Conservation (phyloP, 805 yeast species). For the Barnettozyma populi region DNA sequence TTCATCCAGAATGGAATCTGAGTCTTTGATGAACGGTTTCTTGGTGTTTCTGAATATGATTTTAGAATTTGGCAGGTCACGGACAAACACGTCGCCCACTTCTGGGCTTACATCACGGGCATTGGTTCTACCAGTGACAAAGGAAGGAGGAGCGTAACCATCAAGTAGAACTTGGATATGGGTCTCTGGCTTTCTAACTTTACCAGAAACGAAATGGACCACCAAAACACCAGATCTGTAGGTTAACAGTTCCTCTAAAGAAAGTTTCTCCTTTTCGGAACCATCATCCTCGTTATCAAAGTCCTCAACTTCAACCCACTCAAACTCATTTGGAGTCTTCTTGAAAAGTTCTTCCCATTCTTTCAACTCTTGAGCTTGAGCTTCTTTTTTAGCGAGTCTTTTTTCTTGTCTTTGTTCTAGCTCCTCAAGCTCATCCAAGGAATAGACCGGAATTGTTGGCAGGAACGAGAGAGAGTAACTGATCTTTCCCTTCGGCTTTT, state of each 20-base stretch:
- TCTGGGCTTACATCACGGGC: slow-evolving; percentile 42
- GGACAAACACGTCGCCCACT: slow-evolving; percentile 55
- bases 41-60: slow-evolving; percentile 53
- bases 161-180: slow-evolving; percentile 59
- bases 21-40: slow-evolving; percentile 40
- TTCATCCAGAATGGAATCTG: slow-evolving; percentile 48
- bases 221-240: slow-evolving; percentile 60
- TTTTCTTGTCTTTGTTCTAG: slow-evolving; percentile 38
- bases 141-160: slow-evolving; percentile 56
- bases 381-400: slow-evolving; percentile 31
- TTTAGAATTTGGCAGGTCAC: slow-evolving; percentile 63
- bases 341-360: slow-evolving; percentile 46
- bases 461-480: slow-evolving; percentile 55
- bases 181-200: slow-evolving; percentile 40
- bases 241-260: slow-evolving; percentile 47
- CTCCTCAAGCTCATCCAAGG: slow-evolving; percentile 49
- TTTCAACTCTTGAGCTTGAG: slow-evolving; percentile 31
- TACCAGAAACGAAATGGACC: slow-evolving; percentile 48
- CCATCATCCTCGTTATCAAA: slow-evolving; percentile 35
- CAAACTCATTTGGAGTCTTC: slow-evolving; percentile 56
- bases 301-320: slow-evolving; percentile 48
- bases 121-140: slow-evolving; percentile 42
- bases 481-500: slow-evolving; percentile 46
- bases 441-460: slow-evolving; percentile 59
- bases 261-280: slow-evolving; percentile 37